Evolutionary conservation across 208 protist species (phyloP).

Genomic region (Acanthamoeba royreba): DNA sequence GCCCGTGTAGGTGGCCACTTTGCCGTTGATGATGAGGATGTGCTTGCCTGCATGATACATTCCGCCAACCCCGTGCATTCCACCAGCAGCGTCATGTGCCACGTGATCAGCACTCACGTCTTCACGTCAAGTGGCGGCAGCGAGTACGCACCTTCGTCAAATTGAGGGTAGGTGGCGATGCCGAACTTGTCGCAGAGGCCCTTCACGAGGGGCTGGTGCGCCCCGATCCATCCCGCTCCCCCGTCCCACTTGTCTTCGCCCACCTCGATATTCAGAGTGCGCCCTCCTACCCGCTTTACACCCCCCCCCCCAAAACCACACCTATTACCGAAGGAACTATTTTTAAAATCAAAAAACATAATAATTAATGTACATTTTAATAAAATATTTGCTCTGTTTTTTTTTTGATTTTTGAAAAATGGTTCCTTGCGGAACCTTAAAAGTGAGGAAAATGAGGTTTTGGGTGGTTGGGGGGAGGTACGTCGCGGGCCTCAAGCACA

Average conservation of each 20-base stretch:
- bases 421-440: too few relatives aligned
- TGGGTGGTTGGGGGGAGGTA: too few relatives aligned
- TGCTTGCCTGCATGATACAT: constrained; percentile 46
- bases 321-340: too few relatives aligned
- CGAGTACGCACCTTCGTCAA: neutral
- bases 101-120: too few relatives aligned
- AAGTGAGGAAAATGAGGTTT: too few relatives aligned
- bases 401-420: too few relatives aligned
- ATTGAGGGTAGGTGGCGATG: constrained; percentile 34
- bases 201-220: neutral
- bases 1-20: neutral
- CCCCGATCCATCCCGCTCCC: constrained; percentile 54
- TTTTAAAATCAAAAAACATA: too few relatives aligned
- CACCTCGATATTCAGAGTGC: neutral
- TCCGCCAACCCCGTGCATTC: too few relatives aligned
- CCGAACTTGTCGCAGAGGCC: constrained; percentile 2
- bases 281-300: constrained; percentile 28
- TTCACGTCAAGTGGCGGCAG: neutral
- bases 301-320: too few relatives aligned
- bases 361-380: too few relatives aligned
- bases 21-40: constrained; percentile 47
- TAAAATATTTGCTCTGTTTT: too few relatives aligned
- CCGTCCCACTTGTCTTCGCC: constrained; percentile 43
- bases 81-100: too few relatives aligned
- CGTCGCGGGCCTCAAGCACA: constrained; percentile 51